These are phyloP conservation scores for Bruguiera gymnorhiza DNA, from an alignment of 345 rosid genomes.

Conservation along the genomic window DNA sequence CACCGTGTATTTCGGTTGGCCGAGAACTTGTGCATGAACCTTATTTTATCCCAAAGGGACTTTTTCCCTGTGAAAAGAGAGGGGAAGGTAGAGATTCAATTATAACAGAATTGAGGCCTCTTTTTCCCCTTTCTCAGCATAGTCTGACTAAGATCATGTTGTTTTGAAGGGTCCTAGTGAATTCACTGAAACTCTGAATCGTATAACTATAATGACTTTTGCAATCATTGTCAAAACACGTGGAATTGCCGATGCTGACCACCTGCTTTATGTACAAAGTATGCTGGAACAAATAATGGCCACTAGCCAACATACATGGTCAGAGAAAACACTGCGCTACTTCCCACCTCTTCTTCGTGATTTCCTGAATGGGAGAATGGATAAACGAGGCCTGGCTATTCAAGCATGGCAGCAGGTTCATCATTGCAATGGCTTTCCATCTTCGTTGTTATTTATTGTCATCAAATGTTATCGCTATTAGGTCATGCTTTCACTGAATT, in stretches of 20 bases:
- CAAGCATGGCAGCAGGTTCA: conserved; percentile 87
- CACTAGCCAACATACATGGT: conserved; percentile 94
- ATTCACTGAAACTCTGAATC: conserved; percentile 94
- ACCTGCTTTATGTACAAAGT: conserved; percentile 74
- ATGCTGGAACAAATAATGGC: conserved; percentile 90
- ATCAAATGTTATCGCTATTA: too few species aligned
- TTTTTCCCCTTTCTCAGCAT: conserved; percentile 13
- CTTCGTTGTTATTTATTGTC: background rate
- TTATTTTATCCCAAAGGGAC: conserved; percentile 86
- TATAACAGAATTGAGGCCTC: conserved; percentile 7
- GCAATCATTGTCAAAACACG: conserved; percentile 94
- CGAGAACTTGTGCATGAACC: conserved; percentile 91
- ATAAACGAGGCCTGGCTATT: conserved; percentile 65
- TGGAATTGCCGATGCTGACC: conserved; percentile 97
- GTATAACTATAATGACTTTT: conserved; percentile 79
- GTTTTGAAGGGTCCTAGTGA: conserved; percentile 88
- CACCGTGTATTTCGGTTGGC: conserved; percentile 91
- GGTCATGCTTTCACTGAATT: background rate
- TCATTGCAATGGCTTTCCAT: conserved; percentile 9
- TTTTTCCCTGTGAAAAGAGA: conserved; percentile 87
- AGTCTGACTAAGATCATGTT: conserved; percentile 14
- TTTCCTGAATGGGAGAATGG: conserved; percentile 54
- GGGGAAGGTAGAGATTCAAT: conserved; percentile 60
- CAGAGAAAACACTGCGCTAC: conserved; percentile 76
- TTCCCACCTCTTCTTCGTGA: conserved; percentile 86